Percentiles rank a stretch among this genome's conserved stretches.
These are phyloP conservation scores for Neocatenulostroma microsporum DNA, from an alignment of 2,329 filamentous ascomycete species.

Conservation along the genomic window DNA sequence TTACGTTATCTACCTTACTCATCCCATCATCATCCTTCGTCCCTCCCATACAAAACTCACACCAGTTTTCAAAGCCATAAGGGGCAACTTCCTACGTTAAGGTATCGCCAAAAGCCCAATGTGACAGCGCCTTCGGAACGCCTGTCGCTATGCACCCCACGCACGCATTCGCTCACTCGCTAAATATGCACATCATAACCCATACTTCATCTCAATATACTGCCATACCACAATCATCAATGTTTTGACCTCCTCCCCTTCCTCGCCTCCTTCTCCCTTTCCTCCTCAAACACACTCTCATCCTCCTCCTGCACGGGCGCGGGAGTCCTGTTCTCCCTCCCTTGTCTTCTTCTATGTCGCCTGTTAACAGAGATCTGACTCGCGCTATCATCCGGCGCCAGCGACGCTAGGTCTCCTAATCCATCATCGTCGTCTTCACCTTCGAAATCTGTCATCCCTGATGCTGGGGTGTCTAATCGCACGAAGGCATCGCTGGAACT, in stretches of 20 bases:
- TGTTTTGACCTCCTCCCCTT: constrained; percentile 11
- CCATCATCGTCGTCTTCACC: constrained; percentile 26
- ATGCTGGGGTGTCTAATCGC: constrained; percentile 36
- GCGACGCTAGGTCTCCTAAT: constrained; percentile 37
- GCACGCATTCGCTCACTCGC: no score
- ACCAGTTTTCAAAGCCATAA: no score
- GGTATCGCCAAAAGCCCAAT: no score
- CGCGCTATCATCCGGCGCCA: constrained; percentile 71
- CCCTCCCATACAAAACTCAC: no score
- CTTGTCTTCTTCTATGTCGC: constrained; percentile 48
- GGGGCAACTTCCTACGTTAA: no score
- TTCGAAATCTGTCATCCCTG: constrained; percentile 27
- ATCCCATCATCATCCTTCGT: no score
- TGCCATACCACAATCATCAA: constrained; percentile 3
- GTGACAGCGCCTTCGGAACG: no score
- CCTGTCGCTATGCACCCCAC: no score
- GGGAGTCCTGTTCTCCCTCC: constrained; percentile 10
- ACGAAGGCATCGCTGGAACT: constrained; percentile 32
- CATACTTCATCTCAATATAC: no score
- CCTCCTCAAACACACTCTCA: constrained; percentile 13
- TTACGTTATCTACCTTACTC: no score
- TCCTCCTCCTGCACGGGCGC: constrained; percentile 12
- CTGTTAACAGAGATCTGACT: constrained; percentile 71
- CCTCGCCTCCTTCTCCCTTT: constrained; percentile 3
- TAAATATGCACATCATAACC: no score